These are phyloP conservation scores for Fusarium denticulatum DNA, from an alignment of 2,329 filamentous ascomycete genomes.

Conservation along the genomic window DNA sequence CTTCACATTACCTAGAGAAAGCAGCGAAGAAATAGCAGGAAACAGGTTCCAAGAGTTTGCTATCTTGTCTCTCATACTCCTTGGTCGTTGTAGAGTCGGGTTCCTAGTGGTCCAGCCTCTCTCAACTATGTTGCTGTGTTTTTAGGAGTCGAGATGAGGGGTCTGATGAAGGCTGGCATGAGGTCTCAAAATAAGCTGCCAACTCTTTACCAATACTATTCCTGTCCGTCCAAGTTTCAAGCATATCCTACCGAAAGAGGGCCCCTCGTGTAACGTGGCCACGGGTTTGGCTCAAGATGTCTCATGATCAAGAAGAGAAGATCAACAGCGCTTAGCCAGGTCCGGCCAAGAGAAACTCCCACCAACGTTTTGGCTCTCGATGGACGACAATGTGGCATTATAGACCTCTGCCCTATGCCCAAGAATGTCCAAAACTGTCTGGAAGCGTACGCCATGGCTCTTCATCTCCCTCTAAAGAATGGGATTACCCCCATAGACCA, in stretches of 20 bases:
- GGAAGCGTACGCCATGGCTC: constrained; percentile 9
- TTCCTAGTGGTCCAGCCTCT: neutral
- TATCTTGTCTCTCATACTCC: neutral
- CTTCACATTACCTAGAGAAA: neutral
- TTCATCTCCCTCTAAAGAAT: constrained; percentile 4
- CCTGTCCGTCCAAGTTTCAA: neutral
- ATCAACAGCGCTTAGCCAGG: constrained; percentile 8
- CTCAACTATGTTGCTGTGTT: neutral
- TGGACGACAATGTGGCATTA: neutral
- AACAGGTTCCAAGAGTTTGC: neutral
- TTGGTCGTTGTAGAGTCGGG: neutral
- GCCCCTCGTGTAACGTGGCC: neutral
- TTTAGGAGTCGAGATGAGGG: no score
- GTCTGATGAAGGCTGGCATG: neutral
- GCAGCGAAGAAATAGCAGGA: neutral
- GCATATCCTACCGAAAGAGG: neutral
- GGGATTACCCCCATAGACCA: neutral
- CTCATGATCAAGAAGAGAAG: neutral
- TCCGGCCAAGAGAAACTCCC: constrained; percentile 5
- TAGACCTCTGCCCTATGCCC: neutral
- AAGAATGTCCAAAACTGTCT: neutral
- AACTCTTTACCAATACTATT: neutral
- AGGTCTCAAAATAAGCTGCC: neutral
- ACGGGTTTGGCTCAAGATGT: neutral
- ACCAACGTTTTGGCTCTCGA: neutral